Conservation (phyloP, 768 basidiomycete species). For the Suillus fuscotomentosus region DNA sequence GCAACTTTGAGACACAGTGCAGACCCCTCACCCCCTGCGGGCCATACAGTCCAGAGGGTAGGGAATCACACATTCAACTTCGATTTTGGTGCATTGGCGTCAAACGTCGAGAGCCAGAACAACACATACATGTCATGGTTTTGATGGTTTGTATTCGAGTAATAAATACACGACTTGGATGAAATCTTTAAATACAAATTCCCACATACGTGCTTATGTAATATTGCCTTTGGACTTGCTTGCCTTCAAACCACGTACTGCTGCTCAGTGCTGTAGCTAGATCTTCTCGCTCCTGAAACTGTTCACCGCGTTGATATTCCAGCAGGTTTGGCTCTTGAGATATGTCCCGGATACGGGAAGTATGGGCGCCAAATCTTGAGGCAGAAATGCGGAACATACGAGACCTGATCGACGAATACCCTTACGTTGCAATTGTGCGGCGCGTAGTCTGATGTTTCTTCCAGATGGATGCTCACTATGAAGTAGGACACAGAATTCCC, state of each 20-base stretch:
- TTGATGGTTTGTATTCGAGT: slow-evolving; percentile 25
- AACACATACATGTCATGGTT: slow-evolving; percentile 68
- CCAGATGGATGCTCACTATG: slow-evolving; percentile 20
- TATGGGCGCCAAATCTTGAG: slow-evolving; percentile 94
- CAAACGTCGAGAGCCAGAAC: slow-evolving; percentile 55
- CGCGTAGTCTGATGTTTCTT: slow-evolving; percentile 15
- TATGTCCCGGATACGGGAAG: slow-evolving; percentile 89
- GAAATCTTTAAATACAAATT: not conserved
- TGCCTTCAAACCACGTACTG: not conserved
- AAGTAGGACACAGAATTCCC: slow-evolving; percentile 97
- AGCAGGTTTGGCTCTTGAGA: not conserved
- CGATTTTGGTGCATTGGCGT: slow-evolving; percentile 57
- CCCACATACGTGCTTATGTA: slow-evolving; percentile 20
- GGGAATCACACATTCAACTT: slow-evolving; percentile 58
- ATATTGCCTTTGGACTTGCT: slow-evolving; percentile 4
- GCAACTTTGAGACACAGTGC: slow-evolving; percentile 14
- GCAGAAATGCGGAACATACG: slow-evolving; percentile 88
- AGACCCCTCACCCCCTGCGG: slow-evolving; percentile 17
- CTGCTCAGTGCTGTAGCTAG: not conserved
- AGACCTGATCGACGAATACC: slow-evolving; percentile 84
- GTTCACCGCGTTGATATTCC: not conserved
- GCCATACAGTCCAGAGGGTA: slow-evolving; percentile 38
- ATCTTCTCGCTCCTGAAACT: not conserved
- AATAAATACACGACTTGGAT: not conserved
- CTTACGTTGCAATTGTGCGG: slow-evolving; percentile 91